Percentiles rank a stretch among this genome's conserved stretches.
phyloP scores from a whole-genome alignment of 768 basidiomycete species.

The Lentinus tigrinus region DNA sequence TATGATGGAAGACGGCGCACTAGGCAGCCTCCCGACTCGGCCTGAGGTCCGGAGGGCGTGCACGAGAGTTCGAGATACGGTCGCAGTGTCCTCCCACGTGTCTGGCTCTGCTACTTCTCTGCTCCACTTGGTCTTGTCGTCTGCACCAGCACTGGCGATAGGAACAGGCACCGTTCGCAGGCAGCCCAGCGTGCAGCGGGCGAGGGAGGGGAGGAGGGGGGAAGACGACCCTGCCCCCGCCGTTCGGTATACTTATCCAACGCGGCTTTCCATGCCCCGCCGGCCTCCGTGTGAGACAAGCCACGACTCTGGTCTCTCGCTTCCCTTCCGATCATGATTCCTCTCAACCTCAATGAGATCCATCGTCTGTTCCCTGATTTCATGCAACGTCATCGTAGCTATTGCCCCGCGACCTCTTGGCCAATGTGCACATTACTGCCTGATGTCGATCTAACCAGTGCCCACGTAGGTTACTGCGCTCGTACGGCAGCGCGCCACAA shows the following conservation, averaged over 20 bases:
- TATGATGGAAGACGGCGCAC: constrained; percentile 6
- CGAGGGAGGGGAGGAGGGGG: not conserved
- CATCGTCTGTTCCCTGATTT: no score
- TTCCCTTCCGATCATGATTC: not conserved
- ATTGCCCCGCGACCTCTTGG: no score
- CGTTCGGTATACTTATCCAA: not conserved
- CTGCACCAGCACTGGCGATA: not conserved
- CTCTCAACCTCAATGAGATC: no score
- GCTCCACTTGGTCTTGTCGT: not conserved
- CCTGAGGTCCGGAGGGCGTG: not conserved
- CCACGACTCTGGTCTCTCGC: not conserved
- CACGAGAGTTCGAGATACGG: constrained; percentile 1
- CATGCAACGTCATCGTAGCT: no score
- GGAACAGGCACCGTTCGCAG: not conserved
- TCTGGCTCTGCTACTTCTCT: not conserved
- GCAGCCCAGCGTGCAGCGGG: not conserved
- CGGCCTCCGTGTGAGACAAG: not conserved
- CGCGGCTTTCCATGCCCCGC: not conserved
- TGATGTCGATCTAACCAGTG: no score
- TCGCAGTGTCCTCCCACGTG: not conserved
- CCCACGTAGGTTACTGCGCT: no score
- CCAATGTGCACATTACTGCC: no score
- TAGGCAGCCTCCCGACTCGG: constrained; percentile 31
- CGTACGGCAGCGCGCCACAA: no score
- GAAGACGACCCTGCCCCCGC: not conserved